Conservation (phyloP, 225 moss, liverwort and hornwort species). For the Polytrichum formosum region DNA sequence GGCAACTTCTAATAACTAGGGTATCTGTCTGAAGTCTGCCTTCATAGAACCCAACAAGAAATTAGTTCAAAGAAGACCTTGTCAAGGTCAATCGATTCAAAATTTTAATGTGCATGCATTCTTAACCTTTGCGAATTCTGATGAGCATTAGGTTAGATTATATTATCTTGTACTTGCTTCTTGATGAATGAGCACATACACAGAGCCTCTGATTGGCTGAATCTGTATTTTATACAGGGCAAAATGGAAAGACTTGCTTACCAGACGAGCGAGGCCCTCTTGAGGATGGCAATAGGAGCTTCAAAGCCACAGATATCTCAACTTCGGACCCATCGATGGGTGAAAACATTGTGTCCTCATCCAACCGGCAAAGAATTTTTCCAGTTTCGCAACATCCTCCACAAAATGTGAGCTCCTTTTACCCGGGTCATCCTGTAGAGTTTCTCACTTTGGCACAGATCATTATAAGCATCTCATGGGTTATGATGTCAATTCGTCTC, state of each 20-base stretch:
- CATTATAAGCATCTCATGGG: neutral
- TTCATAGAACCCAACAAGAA: too few relatives aligned
- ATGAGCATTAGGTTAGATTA: neutral
- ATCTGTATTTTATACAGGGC: neutral
- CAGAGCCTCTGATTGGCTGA: too few relatives aligned
- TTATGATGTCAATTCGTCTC: too few relatives aligned
- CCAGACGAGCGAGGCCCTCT: slow-evolving; percentile 2
- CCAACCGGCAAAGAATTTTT: neutral
- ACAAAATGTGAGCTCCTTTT: slow-evolving; percentile 14
- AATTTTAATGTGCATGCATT: neutral
- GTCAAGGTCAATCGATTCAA: neutral
- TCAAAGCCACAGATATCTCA: neutral
- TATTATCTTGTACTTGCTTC: neutral
- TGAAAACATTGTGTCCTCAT: slow-evolving; percentile 7
- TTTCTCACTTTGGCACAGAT: neutral
- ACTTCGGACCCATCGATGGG: neutral
- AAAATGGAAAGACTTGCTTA: slow-evolving; percentile 9
- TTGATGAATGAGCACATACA: too few relatives aligned
- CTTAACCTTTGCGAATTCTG: neutral
- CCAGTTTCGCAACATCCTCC: neutral
- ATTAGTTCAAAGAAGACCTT: neutral
- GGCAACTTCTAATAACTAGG: too few relatives aligned
- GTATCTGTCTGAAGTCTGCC: too few relatives aligned
- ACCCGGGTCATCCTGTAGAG: neutral
- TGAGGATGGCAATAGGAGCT: neutral